Evolutionary conservation across 805 yeast species (phyloP), one percentile per base, ranked within the genome.

Genomic region (Starmerella cellae): DNA sequence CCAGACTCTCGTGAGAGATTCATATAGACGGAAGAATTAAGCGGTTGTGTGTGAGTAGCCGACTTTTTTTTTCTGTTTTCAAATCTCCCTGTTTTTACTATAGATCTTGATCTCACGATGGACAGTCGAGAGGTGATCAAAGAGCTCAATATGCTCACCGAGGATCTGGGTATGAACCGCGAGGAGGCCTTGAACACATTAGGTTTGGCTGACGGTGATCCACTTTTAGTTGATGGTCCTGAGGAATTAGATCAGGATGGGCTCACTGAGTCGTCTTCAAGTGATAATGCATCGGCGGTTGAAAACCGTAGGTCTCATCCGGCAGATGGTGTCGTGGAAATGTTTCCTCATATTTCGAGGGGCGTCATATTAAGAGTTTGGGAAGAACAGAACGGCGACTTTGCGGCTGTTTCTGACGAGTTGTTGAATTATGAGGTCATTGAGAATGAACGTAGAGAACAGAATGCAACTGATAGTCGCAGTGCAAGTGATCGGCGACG

Each of bases 281-380:
- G 28, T 8, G 28, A 24, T 8, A 14, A 31, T 31, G 35, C 8
- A 9, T 9, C 8, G 10, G 8, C 35, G 11, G 11, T 24, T 9
- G 13, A 24, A 24, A 13, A 13, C 13, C 28, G 28, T 24, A 8
- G 11, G 11, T 24, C 28, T 24, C 11, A 26, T 16, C 21, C 39
- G 8, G 23, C 11, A 19, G 31, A 23, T 22, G 24, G 20, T 23
- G 16, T 48, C 2, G 31, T 17, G 1, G 46, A 48, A 14, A 48
- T 47, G 48, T 43, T 48, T 16, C 52, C 52, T 11, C 21, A 22
- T 8, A 14, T 47, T 2, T 44, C 46, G 3, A 24, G n/a, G 2
- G 13, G 8, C 2, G 21, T 13, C 13, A 32, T 48, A 11, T 31
- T 11, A 2, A 26, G 30, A 3, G 32, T 30, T 1, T 35, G 35